Evolutionary conservation across 2,329 filamentous ascomycete species (phyloP), one percentile per base, ranked within the genome.

Genomic region (Aspergillus costaricaensis): DNA sequence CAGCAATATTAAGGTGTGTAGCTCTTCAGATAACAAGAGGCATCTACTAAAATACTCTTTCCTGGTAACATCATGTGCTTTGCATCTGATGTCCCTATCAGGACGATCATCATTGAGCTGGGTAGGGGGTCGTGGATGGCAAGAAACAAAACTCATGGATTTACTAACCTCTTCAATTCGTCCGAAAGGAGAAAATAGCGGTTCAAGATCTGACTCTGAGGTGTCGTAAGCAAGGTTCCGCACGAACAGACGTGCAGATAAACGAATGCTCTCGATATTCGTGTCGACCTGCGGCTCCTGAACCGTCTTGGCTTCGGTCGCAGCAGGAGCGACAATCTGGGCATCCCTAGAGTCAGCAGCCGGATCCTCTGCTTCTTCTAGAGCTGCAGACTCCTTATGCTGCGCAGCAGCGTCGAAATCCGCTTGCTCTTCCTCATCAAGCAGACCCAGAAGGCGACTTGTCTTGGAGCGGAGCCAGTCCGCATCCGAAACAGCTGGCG

Each of bases 11-110:
- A 15, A 38, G 43, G 17, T 41, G 69, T 36, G 5, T 74, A 76
- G 67, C 75, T 80, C 81, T 80, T 93, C 90, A 95, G 92, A 88
- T 85, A 69, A 83, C 79, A 89, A 92, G 88, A 93, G 90, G 91
- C 91, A 96, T 98, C 94, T 99, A 99, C 95, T 97, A 99, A 96
- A 96, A 95, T 90, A 50, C 86, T 91, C 88, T 92, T 88, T 89
- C 88, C 87, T 81, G 79, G 84, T 92, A 83, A 87, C 91, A 93
- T 96, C 93, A 98, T 83, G 83, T 92, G 91, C 91, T 81, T 78
- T 83, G 90, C 90, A 94, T 97, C 91, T 92, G 94, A 88, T 98
- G 95, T 98, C 95, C 95, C 95, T 98, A 98, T 98, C 95, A 87
- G 90, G 90, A 86, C 86, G 82, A 91, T 98, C 94, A 98, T 98